Base-by-base conservation (phyloP, 768 basidiomycete genomes). In the Russula vinacea region DNA sequence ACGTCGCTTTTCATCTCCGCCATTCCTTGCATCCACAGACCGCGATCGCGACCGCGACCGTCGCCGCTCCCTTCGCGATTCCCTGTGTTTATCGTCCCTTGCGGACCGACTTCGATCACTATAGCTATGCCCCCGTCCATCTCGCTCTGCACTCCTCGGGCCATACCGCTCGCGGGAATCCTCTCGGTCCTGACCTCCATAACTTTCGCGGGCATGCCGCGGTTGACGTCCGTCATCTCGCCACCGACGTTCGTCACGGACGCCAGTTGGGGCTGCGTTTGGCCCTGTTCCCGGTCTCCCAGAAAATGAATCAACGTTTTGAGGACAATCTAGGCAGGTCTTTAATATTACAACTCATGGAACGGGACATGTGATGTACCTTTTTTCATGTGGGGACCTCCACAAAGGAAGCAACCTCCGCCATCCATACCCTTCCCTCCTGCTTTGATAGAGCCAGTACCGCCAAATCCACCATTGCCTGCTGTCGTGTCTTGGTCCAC, bases 321-420 rank as follows among this genome's bases (percentile, higher is more conserved):
- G 74, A 6, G 77, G 77, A 62, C 77, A 78, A 58, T 77, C 76
- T 77, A 58, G 8, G 17, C 35, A 56, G 3, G 14, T 37, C 37
- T 45, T 54, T 22, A 29, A 29, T 32, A 24, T 19, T 26, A 44
- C 24, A 42, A 42, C 14, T 50, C 26, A 49, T 19, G 6, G n/a
- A 22, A 22, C 14, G 19, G 49, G 26, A 33, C 24, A 11, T 53
- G 24, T 10, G 9, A 54, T 10, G 19, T 65, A 90, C 94, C 94
- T 81, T 89, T 92, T 74, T 92, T 94, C 39, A 96, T 77, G 79
- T 98, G 96, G 7, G 92, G 89, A 0, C 95, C 95, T 7, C 96
- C 96, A 73, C 97, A 99, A 40, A 85, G 74, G 79, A 96, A 99
- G 73, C 97, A 99, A 0, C 92, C 93, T 1, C 81, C 84, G 0